A percentile compares a stretch with the other conserved stretches of the same genome.
Evolutionary conservation across 805 yeast species (phyloP).

Genomic region (Candida insectalens): DNA sequence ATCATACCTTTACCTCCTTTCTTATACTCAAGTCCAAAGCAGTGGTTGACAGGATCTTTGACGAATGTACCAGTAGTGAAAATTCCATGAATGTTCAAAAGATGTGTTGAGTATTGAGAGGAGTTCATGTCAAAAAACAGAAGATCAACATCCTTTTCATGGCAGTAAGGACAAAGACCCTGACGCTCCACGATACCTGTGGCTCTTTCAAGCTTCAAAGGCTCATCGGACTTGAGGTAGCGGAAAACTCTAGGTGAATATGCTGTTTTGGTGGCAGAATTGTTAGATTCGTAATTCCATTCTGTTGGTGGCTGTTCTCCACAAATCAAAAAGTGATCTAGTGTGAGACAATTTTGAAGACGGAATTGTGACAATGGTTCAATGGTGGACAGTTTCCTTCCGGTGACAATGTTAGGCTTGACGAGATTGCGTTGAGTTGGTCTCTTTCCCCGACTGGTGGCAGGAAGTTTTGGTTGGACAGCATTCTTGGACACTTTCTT

Average conservation of each 20-base stretch:
- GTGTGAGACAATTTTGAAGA: background rate
- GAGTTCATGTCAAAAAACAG: constrained; percentile 12
- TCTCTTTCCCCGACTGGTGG: too few relatives aligned
- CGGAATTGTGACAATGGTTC: constrained; percentile 3
- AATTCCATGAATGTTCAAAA: constrained; percentile 13
- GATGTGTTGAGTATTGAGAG: constrained; percentile 12
- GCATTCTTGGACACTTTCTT: too few relatives aligned
- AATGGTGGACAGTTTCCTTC: background rate
- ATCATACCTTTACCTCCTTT: background rate
- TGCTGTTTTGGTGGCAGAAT: background rate
- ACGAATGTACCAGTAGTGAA: constrained; percentile 10
- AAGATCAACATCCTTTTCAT: background rate
- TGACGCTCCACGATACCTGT: constrained; percentile 7
- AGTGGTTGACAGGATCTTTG: constrained; percentile 6
- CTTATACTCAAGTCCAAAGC: constrained; percentile 6
- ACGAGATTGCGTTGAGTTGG: background rate
- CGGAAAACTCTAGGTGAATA: constrained; percentile 7
- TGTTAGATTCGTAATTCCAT: constrained; percentile 3
- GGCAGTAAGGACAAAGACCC: constrained; percentile 14
- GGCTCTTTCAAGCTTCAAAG: constrained; percentile 2
- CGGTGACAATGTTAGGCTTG: background rate
- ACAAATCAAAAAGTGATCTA: constrained; percentile 1
- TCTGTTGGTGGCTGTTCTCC: constrained; percentile 4
- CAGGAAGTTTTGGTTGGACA: too few relatives aligned
- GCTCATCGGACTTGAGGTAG: constrained; percentile 1